These are phyloP conservation scores for Tuber magnatum DNA, from an alignment of 495 filamentous ascomycete genomes.

Conservation along the genomic window DNA sequence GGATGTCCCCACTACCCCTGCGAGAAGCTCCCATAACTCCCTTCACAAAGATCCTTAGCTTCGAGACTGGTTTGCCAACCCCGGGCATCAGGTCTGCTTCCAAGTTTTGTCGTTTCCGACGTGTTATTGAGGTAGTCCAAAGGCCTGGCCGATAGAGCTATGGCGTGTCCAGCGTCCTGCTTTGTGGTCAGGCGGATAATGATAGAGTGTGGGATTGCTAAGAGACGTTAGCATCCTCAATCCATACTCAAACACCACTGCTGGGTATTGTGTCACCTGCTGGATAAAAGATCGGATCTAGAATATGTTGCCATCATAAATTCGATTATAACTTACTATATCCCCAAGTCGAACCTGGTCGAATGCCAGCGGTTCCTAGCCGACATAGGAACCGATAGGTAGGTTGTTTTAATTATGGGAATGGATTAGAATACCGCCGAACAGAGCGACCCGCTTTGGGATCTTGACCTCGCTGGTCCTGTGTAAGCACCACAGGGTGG, in stretches of 20 bases:
- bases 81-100: constrained; percentile 15
- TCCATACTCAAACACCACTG: constrained; percentile 53
- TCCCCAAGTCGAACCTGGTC: constrained; percentile 5
- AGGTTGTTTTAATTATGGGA: background rate
- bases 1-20: constrained; percentile 12
- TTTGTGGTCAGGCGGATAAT: background rate
- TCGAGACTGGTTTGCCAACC: constrained; percentile 13
- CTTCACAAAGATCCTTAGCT: constrained; percentile 4
- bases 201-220: background rate
- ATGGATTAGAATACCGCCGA: constrained; percentile 44
- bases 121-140: constrained; percentile 14
- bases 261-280: constrained; percentile 55
- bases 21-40: constrained; percentile 16
- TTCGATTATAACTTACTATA: background rate
- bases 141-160: constrained; percentile 16
- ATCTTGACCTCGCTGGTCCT: constrained; percentile 55
- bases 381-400: background rate
- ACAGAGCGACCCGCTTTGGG: constrained; percentile 47
- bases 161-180: constrained; percentile 14
- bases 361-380: constrained; percentile 11
- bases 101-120: constrained; percentile 2
- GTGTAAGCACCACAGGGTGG: constrained; percentile 56
- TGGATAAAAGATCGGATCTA: constrained; percentile 59
- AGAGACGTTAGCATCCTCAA: constrained; percentile 50
- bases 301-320: background rate